These are phyloP conservation scores for Hymenoscyphus salicellus DNA, from an alignment of 2,329 filamentous ascomycete genomes.

Conservation along the genomic window DNA sequence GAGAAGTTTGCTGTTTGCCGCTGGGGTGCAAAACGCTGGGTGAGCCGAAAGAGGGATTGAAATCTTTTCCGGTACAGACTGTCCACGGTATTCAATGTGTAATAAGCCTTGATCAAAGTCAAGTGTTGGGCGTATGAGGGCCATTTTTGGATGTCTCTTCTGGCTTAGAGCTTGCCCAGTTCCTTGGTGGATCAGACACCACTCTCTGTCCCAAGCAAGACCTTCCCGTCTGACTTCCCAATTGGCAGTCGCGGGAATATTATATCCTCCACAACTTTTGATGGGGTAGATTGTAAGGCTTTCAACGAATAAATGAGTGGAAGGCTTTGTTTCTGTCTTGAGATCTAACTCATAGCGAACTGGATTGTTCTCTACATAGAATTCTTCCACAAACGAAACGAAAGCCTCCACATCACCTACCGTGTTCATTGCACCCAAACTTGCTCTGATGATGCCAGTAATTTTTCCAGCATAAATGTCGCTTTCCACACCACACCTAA, in stretches of 20 bases:
- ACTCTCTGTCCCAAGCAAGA: conserved; percentile 91
- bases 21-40: conserved; percentile 51
- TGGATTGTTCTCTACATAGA: conserved; percentile 42
- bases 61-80: conserved; percentile 39
- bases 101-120: conserved; percentile 68
- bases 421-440: conserved; percentile 87
- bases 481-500: conserved; percentile 78
- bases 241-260: conserved; percentile 56
- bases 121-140: conserved; percentile 70
- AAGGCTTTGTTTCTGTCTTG: background rate
- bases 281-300: conserved; percentile 79
- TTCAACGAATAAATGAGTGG: conserved; percentile 50
- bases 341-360: background rate
- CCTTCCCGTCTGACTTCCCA: conserved; percentile 85
- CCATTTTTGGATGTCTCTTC: conserved; percentile 85
- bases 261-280: conserved; percentile 85
- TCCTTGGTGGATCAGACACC: conserved; percentile 87
- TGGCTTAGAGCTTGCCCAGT: conserved; percentile 83
- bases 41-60: conserved; percentile 66
- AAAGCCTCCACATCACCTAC: conserved; percentile 70
- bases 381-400: conserved; percentile 67
- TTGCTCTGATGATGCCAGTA: conserved; percentile 81
- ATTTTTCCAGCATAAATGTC: conserved; percentile 82
- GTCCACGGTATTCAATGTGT: conserved; percentile 50
- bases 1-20: conserved; percentile 41